phyloP scores from a whole-genome alignment of 257 asterid species.

The Solanum clarkiae region DNA sequence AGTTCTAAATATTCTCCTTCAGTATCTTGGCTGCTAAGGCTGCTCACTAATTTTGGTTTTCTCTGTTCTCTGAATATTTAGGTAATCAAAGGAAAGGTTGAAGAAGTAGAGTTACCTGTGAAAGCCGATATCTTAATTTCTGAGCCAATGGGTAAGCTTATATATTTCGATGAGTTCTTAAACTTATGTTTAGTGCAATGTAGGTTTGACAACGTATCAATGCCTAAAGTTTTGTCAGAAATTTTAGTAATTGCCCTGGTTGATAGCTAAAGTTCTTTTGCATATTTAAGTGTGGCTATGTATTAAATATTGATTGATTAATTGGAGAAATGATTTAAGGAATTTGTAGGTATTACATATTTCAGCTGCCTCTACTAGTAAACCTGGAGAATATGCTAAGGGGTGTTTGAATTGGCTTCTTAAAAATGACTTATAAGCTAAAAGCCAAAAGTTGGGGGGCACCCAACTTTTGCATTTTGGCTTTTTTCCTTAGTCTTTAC shows the following conservation, averaged over 20 bases:
- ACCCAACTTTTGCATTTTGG: too few relatives aligned
- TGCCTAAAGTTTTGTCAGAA: not conserved
- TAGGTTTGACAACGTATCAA: not conserved
- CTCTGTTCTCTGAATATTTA: slow-evolving; percentile 14
- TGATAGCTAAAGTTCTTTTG: not conserved
- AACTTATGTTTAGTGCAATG: not conserved
- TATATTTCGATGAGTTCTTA: not conserved
- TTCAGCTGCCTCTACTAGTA: not conserved
- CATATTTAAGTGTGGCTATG: not conserved
- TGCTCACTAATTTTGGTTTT: not conserved
- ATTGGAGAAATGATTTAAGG: not conserved
- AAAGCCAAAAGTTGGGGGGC: too few relatives aligned
- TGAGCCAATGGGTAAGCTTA: slow-evolving; percentile 93
- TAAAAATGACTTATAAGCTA: too few relatives aligned
- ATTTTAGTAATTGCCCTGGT: not conserved
- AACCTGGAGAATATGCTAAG: not conserved
- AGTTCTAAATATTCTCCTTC: not conserved
- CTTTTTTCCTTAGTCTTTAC: too few relatives aligned
- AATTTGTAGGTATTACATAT: not conserved
- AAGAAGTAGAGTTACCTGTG: slow-evolving; percentile 91
- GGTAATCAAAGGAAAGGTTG: slow-evolving; percentile 97
- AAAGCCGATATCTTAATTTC: slow-evolving; percentile 94
- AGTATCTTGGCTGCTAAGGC: not conserved
- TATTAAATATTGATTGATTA: not conserved
- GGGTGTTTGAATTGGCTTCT: too few relatives aligned